A percentile compares a stretch with the other conserved stretches of the same genome.
These are phyloP conservation scores for Yamadazyma kitorensis DNA, from an alignment of 805 yeast genomes.

Conservation along the genomic window DNA sequence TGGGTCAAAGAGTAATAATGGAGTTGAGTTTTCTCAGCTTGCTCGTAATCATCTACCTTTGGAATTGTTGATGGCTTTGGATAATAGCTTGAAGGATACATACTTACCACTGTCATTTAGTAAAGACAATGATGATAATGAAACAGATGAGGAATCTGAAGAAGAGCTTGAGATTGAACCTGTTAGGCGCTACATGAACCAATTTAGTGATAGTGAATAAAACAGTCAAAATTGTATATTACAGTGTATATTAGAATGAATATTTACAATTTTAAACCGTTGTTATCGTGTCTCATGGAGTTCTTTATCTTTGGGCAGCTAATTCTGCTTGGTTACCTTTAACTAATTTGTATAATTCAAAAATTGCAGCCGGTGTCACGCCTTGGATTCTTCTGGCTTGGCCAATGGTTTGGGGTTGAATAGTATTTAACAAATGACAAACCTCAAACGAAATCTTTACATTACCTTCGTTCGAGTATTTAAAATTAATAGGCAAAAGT, in stretches of 20 bases:
- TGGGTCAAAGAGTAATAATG: constrained; percentile 12
- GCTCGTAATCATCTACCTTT: constrained; percentile 36
- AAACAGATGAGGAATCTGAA: not conserved
- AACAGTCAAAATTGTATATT: constrained; percentile 9
- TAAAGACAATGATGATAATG: not conserved
- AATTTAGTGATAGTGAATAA: constrained; percentile 10
- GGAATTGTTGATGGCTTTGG: constrained; percentile 31
- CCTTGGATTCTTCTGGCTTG: constrained; percentile 96
- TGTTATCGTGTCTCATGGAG: not conserved
- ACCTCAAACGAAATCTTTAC: constrained; percentile 70
- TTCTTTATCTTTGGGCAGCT: constrained; percentile 15
- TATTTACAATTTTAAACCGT: not conserved
- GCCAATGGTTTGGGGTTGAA: constrained; percentile 87
- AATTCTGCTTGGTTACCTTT: constrained; percentile 26
- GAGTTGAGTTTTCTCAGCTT: constrained; percentile 24
- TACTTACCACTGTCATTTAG: not conserved
- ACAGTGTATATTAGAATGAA: constrained; percentile 10
- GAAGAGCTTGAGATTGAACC: constrained; percentile 1
- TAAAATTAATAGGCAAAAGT: constrained; percentile 63
- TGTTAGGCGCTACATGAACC: not conserved
- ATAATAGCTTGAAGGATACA: constrained; percentile 23
- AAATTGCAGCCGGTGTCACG: constrained; percentile 88
- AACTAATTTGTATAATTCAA: constrained; percentile 66
- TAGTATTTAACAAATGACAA: constrained; percentile 60
- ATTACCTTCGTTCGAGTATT: constrained; percentile 54